A percentile compares a stretch with the other conserved stretches of the same genome.
Evolutionary conservation across 2,329 filamentous ascomycete species (phyloP).

Genomic region (Penicillium sp.): DNA sequence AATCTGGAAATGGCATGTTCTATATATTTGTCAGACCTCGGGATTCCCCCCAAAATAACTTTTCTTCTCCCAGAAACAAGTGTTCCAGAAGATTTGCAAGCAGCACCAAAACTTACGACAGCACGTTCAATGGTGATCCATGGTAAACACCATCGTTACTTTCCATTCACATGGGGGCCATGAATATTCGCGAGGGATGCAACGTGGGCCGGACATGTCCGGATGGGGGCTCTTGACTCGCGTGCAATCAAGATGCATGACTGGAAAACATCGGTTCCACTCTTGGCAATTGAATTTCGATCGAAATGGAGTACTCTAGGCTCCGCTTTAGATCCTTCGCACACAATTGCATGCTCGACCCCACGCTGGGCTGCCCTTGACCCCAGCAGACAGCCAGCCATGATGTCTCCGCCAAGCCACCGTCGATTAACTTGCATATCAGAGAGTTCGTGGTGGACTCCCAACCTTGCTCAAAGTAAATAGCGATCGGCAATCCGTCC

Average conservation of each 20-base stretch:
- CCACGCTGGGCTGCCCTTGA: background rate
- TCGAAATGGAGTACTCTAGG: background rate
- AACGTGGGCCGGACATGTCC: background rate
- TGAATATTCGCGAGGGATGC: background rate
- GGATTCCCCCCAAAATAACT: no score
- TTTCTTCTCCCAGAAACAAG: no score
- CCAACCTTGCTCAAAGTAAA: background rate
- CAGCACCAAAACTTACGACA: no score
- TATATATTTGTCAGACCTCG: no score
- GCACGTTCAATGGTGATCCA: no score
- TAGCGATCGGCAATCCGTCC: background rate
- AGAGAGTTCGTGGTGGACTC: background rate
- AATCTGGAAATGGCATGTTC: no score
- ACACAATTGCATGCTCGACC: background rate
- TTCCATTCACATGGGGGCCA: background rate
- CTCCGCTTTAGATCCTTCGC: background rate
- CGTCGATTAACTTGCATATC: background rate
- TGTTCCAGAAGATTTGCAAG: no score
- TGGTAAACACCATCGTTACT: no score
- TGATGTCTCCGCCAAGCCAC: background rate
- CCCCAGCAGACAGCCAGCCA: background rate
- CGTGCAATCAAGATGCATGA: background rate
- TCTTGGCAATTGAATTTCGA: background rate
- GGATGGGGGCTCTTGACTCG: background rate
- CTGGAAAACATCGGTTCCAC: background rate